These are phyloP conservation scores for Pestalotiopsis fici DNA, from an alignment of 2,329 filamentous ascomycete genomes.

Conservation along the genomic window DNA sequence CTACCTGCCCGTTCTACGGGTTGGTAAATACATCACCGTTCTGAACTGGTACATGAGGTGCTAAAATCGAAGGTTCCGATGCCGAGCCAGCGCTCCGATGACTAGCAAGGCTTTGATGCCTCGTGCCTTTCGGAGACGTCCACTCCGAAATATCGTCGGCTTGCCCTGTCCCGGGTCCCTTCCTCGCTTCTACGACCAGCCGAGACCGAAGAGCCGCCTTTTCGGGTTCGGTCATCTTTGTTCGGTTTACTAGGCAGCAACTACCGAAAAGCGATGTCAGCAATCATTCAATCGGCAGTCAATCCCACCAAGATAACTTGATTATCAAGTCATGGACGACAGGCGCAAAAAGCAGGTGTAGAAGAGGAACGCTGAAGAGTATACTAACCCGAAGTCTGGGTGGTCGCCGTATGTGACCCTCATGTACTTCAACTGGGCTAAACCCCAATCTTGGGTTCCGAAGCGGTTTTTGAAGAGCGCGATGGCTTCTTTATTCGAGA, in stretches of 20 bases:
- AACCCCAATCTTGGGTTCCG: background rate
- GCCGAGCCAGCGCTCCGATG: background rate
- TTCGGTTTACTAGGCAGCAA: background rate
- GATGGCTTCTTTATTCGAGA: conserved; percentile 7
- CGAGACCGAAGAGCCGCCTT: background rate
- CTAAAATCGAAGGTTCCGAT: background rate
- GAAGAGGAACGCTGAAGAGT: background rate
- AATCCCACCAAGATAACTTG: too few relatives aligned
- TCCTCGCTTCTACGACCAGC: background rate
- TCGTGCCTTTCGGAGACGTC: background rate
- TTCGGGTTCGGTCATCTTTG: background rate
- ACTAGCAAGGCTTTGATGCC: too few relatives aligned
- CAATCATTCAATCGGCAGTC: background rate
- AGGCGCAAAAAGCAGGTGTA: too few relatives aligned
- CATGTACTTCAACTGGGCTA: conserved; percentile 11
- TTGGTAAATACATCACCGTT: background rate
- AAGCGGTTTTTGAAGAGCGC: conserved; percentile 8
- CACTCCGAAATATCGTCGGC: background rate
- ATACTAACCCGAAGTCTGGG: conserved; percentile 15
- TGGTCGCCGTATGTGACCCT: background rate
- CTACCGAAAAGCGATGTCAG: background rate
- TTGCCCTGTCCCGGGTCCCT: background rate
- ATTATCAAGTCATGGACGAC: background rate
- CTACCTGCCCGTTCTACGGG: background rate
- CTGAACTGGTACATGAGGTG: background rate